Evolutionary conservation across 495 filamentous ascomycete species (phyloP).

Genomic region (Daldinia grandis): DNA sequence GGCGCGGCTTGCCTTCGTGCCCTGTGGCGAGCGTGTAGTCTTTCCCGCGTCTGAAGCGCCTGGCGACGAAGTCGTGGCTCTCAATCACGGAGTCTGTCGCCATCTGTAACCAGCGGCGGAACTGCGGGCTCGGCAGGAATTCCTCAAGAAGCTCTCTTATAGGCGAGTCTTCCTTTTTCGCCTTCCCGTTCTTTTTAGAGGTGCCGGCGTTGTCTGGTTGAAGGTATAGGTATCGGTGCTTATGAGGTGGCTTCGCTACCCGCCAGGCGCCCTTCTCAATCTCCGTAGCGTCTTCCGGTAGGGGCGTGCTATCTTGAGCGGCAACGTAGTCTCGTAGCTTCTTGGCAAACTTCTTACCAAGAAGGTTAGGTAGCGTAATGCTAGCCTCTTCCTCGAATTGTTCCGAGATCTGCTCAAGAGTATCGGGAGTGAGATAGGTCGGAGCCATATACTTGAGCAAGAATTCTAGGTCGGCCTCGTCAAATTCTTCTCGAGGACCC

Average conservation of each 20-base stretch:
- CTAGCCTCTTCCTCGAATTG: constrained; percentile 84
- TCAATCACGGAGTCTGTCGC: constrained; percentile 76
- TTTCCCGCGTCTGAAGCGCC: constrained; percentile 83
- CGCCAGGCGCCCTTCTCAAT: constrained; percentile 72
- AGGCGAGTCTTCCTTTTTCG: constrained; percentile 55
- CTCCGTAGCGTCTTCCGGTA: constrained; percentile 59
- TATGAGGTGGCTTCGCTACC: constrained; percentile 89
- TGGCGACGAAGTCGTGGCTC: constrained; percentile 73
- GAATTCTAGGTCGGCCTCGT: constrained; percentile 82
- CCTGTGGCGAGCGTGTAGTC: constrained; percentile 94
- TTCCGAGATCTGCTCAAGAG: constrained; percentile 79
- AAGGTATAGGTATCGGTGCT: constrained; percentile 90
- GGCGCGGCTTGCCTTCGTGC: constrained; percentile 78
- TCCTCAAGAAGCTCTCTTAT: constrained; percentile 78
- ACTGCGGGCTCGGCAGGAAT: constrained; percentile 84
- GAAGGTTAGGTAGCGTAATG: constrained; percentile 77
- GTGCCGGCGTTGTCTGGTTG: constrained; percentile 50
- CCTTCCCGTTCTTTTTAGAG: constrained; percentile 18
- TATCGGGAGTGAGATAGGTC: constrained; percentile 93
- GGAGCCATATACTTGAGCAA: constrained; percentile 88
- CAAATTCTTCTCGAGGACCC: constrained; percentile 64
- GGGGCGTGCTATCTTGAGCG: constrained; percentile 63
- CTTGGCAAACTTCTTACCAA: constrained; percentile 77
- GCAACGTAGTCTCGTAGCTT: constrained; percentile 74
- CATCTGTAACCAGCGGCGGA: constrained; percentile 86